Conservation (phyloP, 805 yeast genomes). For the Sugiyamaella valdiviana region DNA sequence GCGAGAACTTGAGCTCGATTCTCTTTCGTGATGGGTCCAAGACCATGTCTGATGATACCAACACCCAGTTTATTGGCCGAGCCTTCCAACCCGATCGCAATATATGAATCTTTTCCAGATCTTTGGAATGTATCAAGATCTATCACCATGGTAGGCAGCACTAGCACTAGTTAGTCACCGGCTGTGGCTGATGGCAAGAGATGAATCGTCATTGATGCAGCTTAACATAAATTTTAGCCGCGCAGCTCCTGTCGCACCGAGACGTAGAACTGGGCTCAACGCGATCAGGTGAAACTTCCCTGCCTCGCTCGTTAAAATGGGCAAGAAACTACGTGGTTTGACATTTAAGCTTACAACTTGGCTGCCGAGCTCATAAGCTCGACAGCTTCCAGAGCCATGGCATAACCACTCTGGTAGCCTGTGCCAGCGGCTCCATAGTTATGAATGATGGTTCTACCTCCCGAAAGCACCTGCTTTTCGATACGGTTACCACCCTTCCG, state of each 20-base stretch:
- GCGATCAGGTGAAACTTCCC: no score
- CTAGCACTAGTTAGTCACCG: no score
- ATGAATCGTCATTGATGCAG: no score
- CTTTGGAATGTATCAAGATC: slow-evolving; percentile 42
- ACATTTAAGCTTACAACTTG: slow-evolving; percentile 2
- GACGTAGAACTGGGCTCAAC: no score
- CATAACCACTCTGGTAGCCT: slow-evolving; percentile 70
- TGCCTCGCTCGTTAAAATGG: no score
- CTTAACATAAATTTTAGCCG: no score
- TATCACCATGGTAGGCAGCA: no score
- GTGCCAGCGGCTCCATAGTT: slow-evolving; percentile 75
- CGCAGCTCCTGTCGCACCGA: no score
- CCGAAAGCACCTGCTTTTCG: slow-evolving; percentile 42
- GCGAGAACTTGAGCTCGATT: slow-evolving; percentile 72
- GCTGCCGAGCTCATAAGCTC: slow-evolving; percentile 16
- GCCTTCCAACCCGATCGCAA: slow-evolving; percentile 92
- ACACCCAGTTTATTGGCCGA: slow-evolving; percentile 96
- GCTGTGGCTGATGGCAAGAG: no score
- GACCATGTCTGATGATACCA: slow-evolving; percentile 74
- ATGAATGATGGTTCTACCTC: slow-evolving; percentile 49
- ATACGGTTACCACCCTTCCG: slow-evolving; percentile 71
- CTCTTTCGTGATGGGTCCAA: slow-evolving; percentile 48
- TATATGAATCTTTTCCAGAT: slow-evolving; percentile 35
- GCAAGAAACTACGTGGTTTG: no score
- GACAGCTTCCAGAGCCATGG: slow-evolving; percentile 46